Percentiles rank a stretch among this genome's conserved stretches.
phyloP scores from a whole-genome alignment of 2,329 filamentous ascomycete species.

The Penicillium sp. region DNA sequence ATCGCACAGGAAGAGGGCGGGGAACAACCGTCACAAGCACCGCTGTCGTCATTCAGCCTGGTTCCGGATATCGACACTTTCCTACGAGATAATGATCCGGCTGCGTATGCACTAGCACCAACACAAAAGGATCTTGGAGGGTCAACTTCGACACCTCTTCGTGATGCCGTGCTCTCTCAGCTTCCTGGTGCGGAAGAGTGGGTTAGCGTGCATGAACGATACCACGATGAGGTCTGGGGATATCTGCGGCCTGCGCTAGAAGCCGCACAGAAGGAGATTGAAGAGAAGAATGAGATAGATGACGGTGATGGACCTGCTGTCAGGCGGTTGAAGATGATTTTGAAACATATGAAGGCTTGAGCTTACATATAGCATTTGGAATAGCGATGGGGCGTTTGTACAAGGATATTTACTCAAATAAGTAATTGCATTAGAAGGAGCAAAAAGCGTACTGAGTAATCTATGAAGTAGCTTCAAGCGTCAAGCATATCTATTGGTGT shows the following conservation, averaged over 20 bases:
- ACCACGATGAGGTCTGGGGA: slow-evolving; percentile 67
- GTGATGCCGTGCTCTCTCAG: slow-evolving; percentile 30
- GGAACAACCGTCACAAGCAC: background rate
- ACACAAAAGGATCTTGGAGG: background rate
- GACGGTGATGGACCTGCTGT: slow-evolving; percentile 38
- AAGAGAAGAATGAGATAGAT: slow-evolving; percentile 32
- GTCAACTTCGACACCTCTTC: slow-evolving; percentile 14
- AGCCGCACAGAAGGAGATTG: slow-evolving; percentile 55
- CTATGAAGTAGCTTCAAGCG: no score
- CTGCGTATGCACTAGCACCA: background rate
- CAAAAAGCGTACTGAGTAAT: background rate
- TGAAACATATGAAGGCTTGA: slow-evolving; percentile 37
- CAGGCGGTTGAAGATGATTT: slow-evolving; percentile 39
- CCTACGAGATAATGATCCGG: slow-evolving; percentile 24
- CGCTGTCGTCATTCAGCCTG: slow-evolving; percentile 32
- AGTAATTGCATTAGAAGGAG: background rate
- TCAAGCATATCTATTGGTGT: no score
- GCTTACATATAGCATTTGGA: background rate
- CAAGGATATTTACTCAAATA: background rate
- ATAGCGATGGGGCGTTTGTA: background rate
- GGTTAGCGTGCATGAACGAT: slow-evolving; percentile 37
- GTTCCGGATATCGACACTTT: slow-evolving; percentile 35
- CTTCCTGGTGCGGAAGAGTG: slow-evolving; percentile 35
- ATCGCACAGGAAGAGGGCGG: background rate
- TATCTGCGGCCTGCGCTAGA: slow-evolving; percentile 58